These are phyloP conservation scores for Pinus tabuliformis DNA, from an alignment of 75 land plant genomes.

Conservation along the genomic window DNA sequence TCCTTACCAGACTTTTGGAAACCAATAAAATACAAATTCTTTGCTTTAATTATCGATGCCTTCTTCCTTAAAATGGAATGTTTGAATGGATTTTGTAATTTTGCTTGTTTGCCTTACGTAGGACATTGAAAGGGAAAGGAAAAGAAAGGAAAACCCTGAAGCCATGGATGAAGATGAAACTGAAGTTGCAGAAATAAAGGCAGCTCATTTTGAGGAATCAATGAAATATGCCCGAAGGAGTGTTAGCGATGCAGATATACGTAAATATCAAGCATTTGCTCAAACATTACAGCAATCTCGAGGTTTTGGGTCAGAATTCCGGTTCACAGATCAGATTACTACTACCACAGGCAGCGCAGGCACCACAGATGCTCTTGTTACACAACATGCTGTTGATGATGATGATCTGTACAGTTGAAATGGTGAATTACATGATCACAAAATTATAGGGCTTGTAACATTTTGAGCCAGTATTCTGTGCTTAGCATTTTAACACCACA, in stretches of 20 bases:
- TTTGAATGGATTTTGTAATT: neutral
- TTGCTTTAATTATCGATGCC: neutral
- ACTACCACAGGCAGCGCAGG: slow-evolving; percentile 21
- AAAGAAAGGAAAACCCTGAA: slow-evolving; percentile 59
- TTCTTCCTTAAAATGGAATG: no score
- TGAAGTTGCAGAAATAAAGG: slow-evolving; percentile 66
- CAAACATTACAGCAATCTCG: slow-evolving; percentile 88
- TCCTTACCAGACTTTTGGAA: neutral
- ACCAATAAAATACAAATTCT: neutral
- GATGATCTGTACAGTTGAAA: slow-evolving; percentile 53
- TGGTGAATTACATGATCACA: neutral
- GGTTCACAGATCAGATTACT: slow-evolving; percentile 53
- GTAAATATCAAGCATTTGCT: slow-evolving; percentile 87
- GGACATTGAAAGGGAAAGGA: slow-evolving; percentile 78
- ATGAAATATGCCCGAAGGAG: slow-evolving; percentile 88
- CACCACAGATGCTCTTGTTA: slow-evolving; percentile 38
- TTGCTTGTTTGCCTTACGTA: slow-evolving; percentile 11
- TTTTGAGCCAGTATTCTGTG: neutral
- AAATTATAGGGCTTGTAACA: neutral
- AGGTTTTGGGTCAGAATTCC: slow-evolving; percentile 80
- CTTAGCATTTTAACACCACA: neutral
- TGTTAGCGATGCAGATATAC: slow-evolving; percentile 87
- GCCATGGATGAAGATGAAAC: slow-evolving; percentile 85
- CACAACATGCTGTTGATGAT: slow-evolving; percentile 52
- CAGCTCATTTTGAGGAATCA: slow-evolving; percentile 81